Evolutionary conservation across 1,139 yeast genomes (phyloP).

Genomic region (Protomyces gravidus): DNA sequence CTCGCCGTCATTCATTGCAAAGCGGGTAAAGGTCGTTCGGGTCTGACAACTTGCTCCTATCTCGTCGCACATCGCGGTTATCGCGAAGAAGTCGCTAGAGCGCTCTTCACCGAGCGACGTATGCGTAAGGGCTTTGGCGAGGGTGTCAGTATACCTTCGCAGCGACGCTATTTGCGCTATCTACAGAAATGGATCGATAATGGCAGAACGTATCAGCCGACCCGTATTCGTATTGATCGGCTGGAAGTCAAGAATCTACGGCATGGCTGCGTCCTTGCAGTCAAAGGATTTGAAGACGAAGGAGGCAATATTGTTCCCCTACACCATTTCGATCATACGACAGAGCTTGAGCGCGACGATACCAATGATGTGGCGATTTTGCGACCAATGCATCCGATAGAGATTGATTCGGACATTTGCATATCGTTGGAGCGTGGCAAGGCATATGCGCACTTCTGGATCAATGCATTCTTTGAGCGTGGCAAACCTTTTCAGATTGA

Average conservation of each 20-base stretch:
- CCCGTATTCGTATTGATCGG: slow-evolving; percentile 36
- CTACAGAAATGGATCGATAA: slow-evolving; percentile 45
- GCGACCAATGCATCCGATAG: slow-evolving; percentile 21
- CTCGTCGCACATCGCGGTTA: slow-evolving; percentile 50
- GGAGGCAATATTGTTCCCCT: slow-evolving; percentile 33
- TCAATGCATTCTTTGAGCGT: slow-evolving; percentile 42
- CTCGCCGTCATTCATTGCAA: slow-evolving; percentile 80
- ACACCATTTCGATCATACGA: slow-evolving; percentile 33
- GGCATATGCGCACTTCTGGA: slow-evolving; percentile 38
- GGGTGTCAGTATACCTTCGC: slow-evolving; percentile 73
- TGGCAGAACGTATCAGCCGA: slow-evolving; percentile 34
- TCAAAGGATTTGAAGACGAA: slow-evolving; percentile 35
- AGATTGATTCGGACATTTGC: slow-evolving; percentile 33
- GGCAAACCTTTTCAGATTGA: slow-evolving; percentile 36
- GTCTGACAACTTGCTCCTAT: slow-evolving; percentile 68
- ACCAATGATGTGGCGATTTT: slow-evolving; percentile 11
- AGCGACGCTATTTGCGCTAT: slow-evolving; percentile 61
- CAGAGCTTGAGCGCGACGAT: neutral
- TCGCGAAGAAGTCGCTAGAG: slow-evolving; percentile 49
- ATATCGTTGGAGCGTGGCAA: slow-evolving; percentile 32
- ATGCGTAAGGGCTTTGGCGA: slow-evolving; percentile 55
- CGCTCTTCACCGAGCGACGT: slow-evolving; percentile 53
- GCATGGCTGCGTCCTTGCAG: slow-evolving; percentile 37
- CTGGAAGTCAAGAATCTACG: slow-evolving; percentile 38
- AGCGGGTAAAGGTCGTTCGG: slow-evolving; percentile 90